These are phyloP conservation scores for Nemania sp. DNA, from an alignment of 2,329 filamentous ascomycete species.

Conservation along the genomic window DNA sequence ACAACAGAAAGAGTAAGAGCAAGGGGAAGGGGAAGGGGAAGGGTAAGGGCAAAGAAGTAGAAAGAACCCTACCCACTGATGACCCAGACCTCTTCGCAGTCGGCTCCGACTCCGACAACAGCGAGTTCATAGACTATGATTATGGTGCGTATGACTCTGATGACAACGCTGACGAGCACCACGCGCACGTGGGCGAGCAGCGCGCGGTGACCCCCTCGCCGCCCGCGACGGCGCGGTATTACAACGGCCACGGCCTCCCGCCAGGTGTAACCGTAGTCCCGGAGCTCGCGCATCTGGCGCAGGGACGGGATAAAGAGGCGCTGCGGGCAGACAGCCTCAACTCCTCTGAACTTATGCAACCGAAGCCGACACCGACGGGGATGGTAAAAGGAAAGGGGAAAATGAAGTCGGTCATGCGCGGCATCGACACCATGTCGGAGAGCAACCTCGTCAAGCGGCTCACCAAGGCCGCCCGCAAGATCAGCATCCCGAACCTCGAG, in stretches of 20 bases:
- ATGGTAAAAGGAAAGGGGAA: background rate
- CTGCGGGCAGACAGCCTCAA: background rate
- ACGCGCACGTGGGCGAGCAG: background rate
- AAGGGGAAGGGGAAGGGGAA: no score
- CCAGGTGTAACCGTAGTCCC: conserved; percentile 6
- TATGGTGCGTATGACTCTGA: background rate
- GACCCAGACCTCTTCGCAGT: conserved; percentile 21
- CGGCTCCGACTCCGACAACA: background rate
- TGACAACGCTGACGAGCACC: background rate
- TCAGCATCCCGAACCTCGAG: conserved; percentile 21
- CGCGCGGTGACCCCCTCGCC: conserved; percentile 6
- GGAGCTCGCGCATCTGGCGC: conserved; percentile 24
- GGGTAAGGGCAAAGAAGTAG: background rate
- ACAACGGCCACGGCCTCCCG: background rate
- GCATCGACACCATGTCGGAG: background rate
- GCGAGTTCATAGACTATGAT: background rate
- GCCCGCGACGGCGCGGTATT: conserved; percentile 13
- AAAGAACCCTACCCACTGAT: conserved; percentile 1
- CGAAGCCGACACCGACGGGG: background rate
- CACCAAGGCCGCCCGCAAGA: conserved; percentile 30
- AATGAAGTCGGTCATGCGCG: background rate
- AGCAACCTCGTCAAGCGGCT: conserved; percentile 27
- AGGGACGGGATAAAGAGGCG: background rate
- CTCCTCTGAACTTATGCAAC: background rate
- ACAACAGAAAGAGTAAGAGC: no score